Base-by-base conservation (phyloP, 257 asterid species). In the Catharanthus roseus region DNA sequence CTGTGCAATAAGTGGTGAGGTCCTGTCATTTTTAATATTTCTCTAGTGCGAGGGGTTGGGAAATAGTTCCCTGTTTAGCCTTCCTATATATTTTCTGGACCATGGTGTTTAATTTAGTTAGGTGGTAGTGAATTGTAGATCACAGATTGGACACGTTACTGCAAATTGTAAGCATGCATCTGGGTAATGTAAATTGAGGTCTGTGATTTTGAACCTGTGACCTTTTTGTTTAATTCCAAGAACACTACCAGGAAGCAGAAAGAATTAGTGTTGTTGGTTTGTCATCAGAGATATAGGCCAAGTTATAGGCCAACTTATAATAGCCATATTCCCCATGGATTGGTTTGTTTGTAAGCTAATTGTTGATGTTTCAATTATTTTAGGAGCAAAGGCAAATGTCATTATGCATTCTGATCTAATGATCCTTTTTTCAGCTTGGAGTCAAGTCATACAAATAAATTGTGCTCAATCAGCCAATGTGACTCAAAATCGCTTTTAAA, bases 381-480 rank as follows among this genome's bases (percentile, higher is more conserved):
- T n/a, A 41, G 62, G 62, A 28, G 10, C n/a, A 15, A 29, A 57
- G 39, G 64, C 3, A 29, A 4, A 24, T 57, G 39, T 15, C 39
- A 28, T 57, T 11, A 0, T 57, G 9, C 38, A 57, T 10, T 28
- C 64, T 57, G 64, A 29, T 29, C 38, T 57, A 76, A 12, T 81
- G 45, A 65, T 69, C 68, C 75, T 80, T 72, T 76, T 64, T 77
- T 71, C 95, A 93, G 98, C 77, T 80, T 91, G 71, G 97, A 87
- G 82, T 90, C 97, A 58, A 81, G 86, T 71, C 97, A 93, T 58
- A 93, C 98, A 33, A 90, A 93, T 67, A 89, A 90, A 77, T 81
- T 93, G 62, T 93, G 98, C 81, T 93, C 98, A 72, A 93, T 93
- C 83, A 93, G 92, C 84, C 93, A 87, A 67, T 93, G 98, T 74